Evolutionary conservation across 257 asterid genomes (phyloP).

Genomic region (Penstemon barbatus): DNA sequence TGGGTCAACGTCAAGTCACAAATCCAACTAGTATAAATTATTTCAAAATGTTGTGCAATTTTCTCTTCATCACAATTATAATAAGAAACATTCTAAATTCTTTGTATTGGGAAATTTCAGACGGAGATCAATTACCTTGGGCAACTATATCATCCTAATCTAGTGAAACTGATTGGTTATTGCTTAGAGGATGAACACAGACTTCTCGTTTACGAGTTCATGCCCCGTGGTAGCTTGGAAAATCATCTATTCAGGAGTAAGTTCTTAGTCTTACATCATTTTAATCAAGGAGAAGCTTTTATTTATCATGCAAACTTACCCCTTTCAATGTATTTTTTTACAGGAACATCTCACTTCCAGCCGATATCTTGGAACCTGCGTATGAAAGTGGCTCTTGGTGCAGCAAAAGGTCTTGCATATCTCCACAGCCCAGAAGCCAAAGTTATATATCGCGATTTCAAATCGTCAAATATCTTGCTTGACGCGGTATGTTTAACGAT

Average conservation of each 20-base stretch:
- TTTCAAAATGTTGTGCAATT: too few relatives aligned
- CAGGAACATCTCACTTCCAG: conserved; percentile 66
- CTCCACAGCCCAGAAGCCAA: conserved; percentile 68
- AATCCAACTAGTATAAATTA: too few relatives aligned
- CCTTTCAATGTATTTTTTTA: conserved; percentile 5
- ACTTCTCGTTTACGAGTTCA: conserved; percentile 68
- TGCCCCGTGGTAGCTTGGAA: conserved; percentile 81
- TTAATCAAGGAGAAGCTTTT: not conserved
- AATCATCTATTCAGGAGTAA: conserved; percentile 70
- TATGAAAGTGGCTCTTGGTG: conserved; percentile 70
- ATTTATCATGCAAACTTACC: conserved; percentile 1
- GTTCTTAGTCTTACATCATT: conserved; percentile 20
- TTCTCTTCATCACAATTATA: too few relatives aligned
- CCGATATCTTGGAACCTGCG: conserved; percentile 65
- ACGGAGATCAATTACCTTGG: conserved; percentile 65
- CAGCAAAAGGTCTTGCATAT: conserved; percentile 72
- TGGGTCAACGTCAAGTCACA: too few relatives aligned
- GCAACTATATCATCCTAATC: conserved; percentile 67
- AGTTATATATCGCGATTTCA: conserved; percentile 71
- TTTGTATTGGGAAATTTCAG: conserved; percentile 29
- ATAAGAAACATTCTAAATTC: not conserved
- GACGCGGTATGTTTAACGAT: conserved; percentile 44
- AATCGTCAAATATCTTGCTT: conserved; percentile 63
- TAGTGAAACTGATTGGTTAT: conserved; percentile 60
- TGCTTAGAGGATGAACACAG: conserved; percentile 77